Base-by-base conservation (phyloP, 2,329 filamentous ascomycete genomes). In the Cladosporium phlei region DNA sequence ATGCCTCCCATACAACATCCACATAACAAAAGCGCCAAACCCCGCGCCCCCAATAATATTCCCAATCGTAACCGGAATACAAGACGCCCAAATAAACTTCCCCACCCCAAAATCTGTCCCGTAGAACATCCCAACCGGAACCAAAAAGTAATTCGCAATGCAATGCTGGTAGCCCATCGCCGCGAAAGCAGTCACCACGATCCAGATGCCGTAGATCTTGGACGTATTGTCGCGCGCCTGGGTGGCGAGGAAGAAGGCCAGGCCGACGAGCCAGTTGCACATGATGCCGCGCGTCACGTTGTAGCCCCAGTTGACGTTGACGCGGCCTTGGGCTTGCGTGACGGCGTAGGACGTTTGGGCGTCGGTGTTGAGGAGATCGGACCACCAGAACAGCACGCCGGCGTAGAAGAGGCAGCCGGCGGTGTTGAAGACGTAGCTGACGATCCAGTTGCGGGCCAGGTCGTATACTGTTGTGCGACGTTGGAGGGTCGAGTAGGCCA, bases 131-230 rank as follows among this genome's bases (percentile, higher is more conserved):
- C 55, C 59, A 35, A 61, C 52, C 4, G 59, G 56, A 6, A 75
- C 68, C 46, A 76, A 74, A 29, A 74, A 76, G 30, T 52, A 60
- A 20, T 60, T 60, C 14, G 59, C 59, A 22, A 61, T 54, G 20
- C 44, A 53, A 40, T 61, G 59, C 17, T 61, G 53, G 21, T 56
- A 60, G 0, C 71, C 74, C 0, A 77, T 62, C 1, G 69, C 69
- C 7, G 55, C 57, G 38, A 61, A 60, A 4, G 53, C 46, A 38
- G 52, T 57, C 14, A 60, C 46, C 2, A 54, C 55, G 19, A 54
- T 51, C 57, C 57, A 61, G 24, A 61, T 58, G 22, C 48, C 46
- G 37, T 55, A 55, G 42, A 58, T 47, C 39, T 59, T 61, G 34
- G 52, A 55, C 8, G 58, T 48, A 25, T 52, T 50, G 4, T 61